Evolutionary conservation across 1,139 yeast species (phyloP), one percentile per base, ranked within the genome.

Genomic region (Magnusiomyces clavatus): DNA sequence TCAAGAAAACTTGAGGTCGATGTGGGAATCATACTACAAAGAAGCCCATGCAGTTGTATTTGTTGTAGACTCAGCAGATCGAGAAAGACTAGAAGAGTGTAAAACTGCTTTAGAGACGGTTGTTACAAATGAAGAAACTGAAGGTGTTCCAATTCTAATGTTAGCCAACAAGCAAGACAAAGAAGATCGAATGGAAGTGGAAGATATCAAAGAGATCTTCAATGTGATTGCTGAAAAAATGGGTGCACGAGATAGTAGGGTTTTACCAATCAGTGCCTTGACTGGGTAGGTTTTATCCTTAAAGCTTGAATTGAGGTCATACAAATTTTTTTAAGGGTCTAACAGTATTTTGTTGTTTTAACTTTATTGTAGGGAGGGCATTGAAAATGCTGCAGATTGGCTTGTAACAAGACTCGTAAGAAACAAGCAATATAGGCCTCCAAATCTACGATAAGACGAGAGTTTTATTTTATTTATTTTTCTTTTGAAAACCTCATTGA

Each of bases 111-210:
- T 86, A 69, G 68, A 66, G 46, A 56, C 61, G 1, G 69, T 79
- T 10, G 76, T 78, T 37, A 72, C 74, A 53, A 76, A 76, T 60
- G 84, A 82, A 51, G 75, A 77, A 31, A 72, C 77, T 16, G 86
- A 81, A 56, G 90, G 92, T 45, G 84, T 89, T 13, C 98, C 97
- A 0, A 81, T 92, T 8, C 72, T 92, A 51, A 89, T 92, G 96
- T 74, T 92, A 64, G 97, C 97, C 10, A 92, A 92, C 68, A 92
- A 92, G 67, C 97, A 89, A 71, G 98, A 92, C 68, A 73, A 86
- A 53, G 89, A 87, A 47, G 89, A 83, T 50, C 85, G 88, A 60
- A 74, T 90, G 70, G 96, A 82, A 62, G 81, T 83, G 60, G 78
- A 80, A 71, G 81, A 85, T 70, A 76, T 92, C 66, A 81, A 90